Base-by-base conservation (phyloP, 2,329 filamentous ascomycete genomes). In the Pseudogymnoascus sp. region DNA sequence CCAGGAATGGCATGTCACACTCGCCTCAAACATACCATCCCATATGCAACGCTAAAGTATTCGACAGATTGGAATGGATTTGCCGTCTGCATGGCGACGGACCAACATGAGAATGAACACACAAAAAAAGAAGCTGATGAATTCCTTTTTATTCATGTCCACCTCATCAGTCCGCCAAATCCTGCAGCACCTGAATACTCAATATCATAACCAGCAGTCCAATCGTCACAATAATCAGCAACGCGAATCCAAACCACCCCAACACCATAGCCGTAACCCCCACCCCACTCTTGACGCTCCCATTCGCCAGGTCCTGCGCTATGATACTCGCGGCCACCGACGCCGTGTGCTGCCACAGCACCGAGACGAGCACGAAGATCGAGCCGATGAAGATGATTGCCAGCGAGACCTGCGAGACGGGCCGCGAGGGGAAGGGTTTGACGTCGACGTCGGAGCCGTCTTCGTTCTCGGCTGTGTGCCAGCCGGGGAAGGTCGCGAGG, bases 231-330 rank as follows among this genome's bases (percentile, higher is more conserved):
- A 97, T 88, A 69, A 99, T 96, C 66, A 99, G 81, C 60, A 97
- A 75, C 20, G 90, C 88, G 71, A 99, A 97, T 41, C 90, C 90
- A 75, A 99, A 97, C 94, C 94, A 99, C 62, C 94, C 94, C 70
- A 99, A 81, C 16, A 97, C 90, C 90, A 99, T 97, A 61, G 94
- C 93, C 38, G 88, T 90, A 57, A 90, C 92, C n/a, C 92, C 92
- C 11, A 97, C 91, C 34, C 92, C 92, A 61, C 87, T 90, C 73
- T 82, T 85, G 62, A 97, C 90, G 66, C 87, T 90, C 43, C 92
- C 92, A 73, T 97, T 97, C 35, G 88, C 92, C 66, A 97, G 84
- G 71, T 96, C 91, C 78, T 96, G 90, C 1, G 92, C 91, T 66
- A 99, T 92, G 66, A 95, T 89, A 63, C 91, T 91, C 20, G 94